Percentiles rank a stretch among this genome's conserved stretches.
Conservation (phyloP, 2,329 filamentous ascomycete species). For the Colletotrichum agaves region DNA sequence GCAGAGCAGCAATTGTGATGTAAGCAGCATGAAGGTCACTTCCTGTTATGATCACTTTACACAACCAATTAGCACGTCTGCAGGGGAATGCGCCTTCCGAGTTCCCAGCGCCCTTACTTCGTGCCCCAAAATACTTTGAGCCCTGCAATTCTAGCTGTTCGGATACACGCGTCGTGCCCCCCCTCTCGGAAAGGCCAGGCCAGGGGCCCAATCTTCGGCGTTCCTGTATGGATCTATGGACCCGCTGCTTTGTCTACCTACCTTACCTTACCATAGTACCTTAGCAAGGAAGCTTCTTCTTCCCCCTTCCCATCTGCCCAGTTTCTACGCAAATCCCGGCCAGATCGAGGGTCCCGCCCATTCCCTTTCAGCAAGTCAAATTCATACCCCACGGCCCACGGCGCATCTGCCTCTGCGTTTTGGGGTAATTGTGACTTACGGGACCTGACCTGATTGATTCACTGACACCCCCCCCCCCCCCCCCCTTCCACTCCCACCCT, state of each 20-base stretch:
- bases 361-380: slow-evolving; percentile 21
- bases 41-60: slow-evolving; percentile 21
- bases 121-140: too few relatives aligned
- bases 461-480: slow-evolving; percentile 29
- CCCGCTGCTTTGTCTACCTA: background rate
- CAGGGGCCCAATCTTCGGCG: background rate
- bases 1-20: slow-evolving; percentile 3
- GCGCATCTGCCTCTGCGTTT: slow-evolving; percentile 22
- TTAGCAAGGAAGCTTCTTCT: slow-evolving; percentile 21
- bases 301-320: slow-evolving; percentile 14
- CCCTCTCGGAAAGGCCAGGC: slow-evolving; percentile 13
- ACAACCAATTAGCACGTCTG: slow-evolving; percentile 12
- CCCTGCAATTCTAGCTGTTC: background rate
- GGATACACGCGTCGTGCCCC: slow-evolving; percentile 32
- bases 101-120: background rate
- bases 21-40: slow-evolving; percentile 19
- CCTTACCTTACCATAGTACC: too few relatives aligned
- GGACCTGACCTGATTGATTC: slow-evolving; percentile 33
- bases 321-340: slow-evolving; percentile 21
- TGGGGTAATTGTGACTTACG: slow-evolving; percentile 28
- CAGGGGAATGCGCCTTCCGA: slow-evolving; percentile 16
- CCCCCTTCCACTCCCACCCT: slow-evolving; percentile 33
- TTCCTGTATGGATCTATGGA: background rate
- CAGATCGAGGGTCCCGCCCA: slow-evolving; percentile 23
- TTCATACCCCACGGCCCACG: slow-evolving; percentile 32